Percentiles rank a stretch among this genome's conserved stretches.
phyloP scores from a whole-genome alignment of 2,329 filamentous ascomycete species.

The Botryotinia calthae region DNA sequence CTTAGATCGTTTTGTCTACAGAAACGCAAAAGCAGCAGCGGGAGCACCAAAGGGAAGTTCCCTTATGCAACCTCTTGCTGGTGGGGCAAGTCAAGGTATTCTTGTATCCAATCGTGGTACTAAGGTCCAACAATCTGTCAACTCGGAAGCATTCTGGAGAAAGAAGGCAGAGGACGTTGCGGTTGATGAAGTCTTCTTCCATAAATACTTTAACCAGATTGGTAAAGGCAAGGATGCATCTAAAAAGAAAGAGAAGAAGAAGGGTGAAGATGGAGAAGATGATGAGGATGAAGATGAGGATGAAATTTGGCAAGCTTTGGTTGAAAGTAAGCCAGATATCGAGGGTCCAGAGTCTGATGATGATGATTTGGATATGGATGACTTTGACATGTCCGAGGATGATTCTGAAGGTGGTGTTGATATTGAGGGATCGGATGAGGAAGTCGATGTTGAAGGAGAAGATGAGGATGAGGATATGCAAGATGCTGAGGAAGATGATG shows the following conservation, averaged over 20 bases:
- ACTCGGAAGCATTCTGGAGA: conserved; percentile 87
- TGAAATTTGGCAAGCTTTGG: conserved; percentile 89
- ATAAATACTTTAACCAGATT: conserved; percentile 84
- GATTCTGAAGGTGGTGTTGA: conserved; percentile 48
- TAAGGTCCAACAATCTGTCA: conserved; percentile 65
- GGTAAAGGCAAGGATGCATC: conserved; percentile 60
- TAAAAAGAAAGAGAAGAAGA: conserved; percentile 55
- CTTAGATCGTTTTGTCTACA: conserved; percentile 97
- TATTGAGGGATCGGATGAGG: conserved; percentile 45
- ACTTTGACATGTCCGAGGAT: conserved; percentile 52
- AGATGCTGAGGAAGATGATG: conserved; percentile 31
- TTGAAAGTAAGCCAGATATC: conserved; percentile 74
- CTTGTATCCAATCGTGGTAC: conserved; percentile 50
- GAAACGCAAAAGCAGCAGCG: conserved; percentile 73
- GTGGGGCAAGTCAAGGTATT: conserved; percentile 57
- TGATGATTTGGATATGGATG: conserved; percentile 48
- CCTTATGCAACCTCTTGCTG: conserved; percentile 92
- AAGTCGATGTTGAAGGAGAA: conserved; percentile 33
- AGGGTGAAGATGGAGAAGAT: conserved; percentile 42
- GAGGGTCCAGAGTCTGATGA: conserved; percentile 61
- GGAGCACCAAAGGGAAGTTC: conserved; percentile 71
- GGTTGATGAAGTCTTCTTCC: conserved; percentile 95
- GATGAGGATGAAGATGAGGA: conserved; percentile 62
- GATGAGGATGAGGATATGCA: conserved; percentile 28
- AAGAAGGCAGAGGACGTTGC: conserved; percentile 85